Percentiles rank a stretch among this genome's conserved stretches.
Conservation (phyloP, 768 basidiomycete genomes). For the Suillus discolor region DNA sequence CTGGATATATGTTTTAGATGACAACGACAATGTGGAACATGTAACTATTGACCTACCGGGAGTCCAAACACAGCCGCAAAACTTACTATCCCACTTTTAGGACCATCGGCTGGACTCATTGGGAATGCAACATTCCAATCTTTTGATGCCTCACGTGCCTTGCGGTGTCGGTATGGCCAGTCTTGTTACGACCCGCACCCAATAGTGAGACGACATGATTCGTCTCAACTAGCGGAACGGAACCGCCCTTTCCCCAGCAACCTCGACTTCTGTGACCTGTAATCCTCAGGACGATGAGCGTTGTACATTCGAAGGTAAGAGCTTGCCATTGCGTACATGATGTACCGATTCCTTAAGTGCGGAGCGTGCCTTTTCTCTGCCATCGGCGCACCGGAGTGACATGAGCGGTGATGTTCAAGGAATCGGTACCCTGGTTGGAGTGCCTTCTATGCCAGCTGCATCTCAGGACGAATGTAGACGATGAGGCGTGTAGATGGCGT, state of each 20-base stretch:
- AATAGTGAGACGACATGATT: background rate
- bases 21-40: background rate
- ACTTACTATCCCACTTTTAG: background rate
- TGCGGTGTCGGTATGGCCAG: background rate
- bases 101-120: background rate
- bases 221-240: background rate
- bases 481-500: background rate
- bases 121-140: background rate
- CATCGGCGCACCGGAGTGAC: background rate
- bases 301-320: background rate
- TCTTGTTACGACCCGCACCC: background rate
- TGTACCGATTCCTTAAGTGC: background rate
- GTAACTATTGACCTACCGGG: background rate
- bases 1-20: background rate
- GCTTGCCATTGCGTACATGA: background rate
- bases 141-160: background rate
- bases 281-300: background rate
- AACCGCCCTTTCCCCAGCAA: background rate
- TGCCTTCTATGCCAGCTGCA: background rate
- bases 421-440: background rate
- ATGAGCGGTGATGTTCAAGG: background rate
- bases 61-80: background rate
- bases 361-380: background rate
- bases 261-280: background rate
- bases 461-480: too few relatives aligned